phyloP scores from a whole-genome alignment of 148 eudicot species.

The Fagopyrum esculentum region DNA sequence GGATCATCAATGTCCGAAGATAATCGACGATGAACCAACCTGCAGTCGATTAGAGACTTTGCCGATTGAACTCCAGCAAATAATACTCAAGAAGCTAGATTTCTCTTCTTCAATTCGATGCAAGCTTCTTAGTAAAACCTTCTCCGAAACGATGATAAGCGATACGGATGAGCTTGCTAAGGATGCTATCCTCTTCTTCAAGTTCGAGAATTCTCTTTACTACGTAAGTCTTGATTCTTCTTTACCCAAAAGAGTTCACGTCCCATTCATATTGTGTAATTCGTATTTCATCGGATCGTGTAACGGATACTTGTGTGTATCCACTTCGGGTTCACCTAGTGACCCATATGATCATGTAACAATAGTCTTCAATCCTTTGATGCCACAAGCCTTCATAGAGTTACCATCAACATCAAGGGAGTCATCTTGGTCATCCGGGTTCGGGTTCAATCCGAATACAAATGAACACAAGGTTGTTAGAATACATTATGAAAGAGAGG shows the following conservation, averaged over 20 bases:
- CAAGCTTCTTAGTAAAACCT: background rate
- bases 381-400: background rate
- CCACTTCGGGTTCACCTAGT: background rate
- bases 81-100: background rate
- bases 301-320: slow-evolving; percentile 5
- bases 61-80: background rate
- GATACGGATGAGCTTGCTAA: background rate
- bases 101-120: background rate
- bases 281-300: background rate
- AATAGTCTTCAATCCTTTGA: background rate
- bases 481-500: background rate
- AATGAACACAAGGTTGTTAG: background rate
- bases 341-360: background rate
- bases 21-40: background rate
- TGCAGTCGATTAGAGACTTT: background rate
- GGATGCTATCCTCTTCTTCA: background rate
- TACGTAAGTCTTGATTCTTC: background rate
- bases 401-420: background rate
- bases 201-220: background rate
- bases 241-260: background rate
- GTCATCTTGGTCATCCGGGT: background rate
- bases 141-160: background rate
- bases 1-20: background rate
- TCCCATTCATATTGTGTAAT: background rate
- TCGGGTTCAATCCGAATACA: background rate